phyloP scores from a whole-genome alignment of 768 basidiomycete genomes.

The Brasilioporus rufonigricans region DNA sequence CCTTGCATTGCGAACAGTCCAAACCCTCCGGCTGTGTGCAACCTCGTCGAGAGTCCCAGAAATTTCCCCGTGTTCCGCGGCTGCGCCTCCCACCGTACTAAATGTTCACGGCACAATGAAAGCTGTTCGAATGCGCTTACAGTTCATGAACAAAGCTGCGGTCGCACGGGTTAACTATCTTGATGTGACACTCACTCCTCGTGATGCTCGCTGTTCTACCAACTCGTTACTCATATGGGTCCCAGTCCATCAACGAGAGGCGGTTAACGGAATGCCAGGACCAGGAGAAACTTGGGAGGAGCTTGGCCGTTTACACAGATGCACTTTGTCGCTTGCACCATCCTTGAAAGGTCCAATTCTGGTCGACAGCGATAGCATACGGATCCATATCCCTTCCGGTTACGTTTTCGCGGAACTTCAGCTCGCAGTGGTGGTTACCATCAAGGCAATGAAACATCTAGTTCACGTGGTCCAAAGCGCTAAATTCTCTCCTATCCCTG shows the following conservation, averaged over 20 bases:
- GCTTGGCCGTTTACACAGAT: constrained; percentile 55
- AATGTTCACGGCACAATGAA: constrained; percentile 37
- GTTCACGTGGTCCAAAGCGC: constrained; percentile 51
- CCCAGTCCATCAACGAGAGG: constrained; percentile 40
- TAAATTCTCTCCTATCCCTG: constrained; percentile 50
- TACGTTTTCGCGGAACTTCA: constrained; percentile 77
- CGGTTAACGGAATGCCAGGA: constrained; percentile 28
- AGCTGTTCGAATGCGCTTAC: constrained; percentile 46
- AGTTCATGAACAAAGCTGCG: constrained; percentile 48
- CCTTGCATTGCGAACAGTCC: constrained; percentile 56
- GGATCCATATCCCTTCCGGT: constrained; percentile 76
- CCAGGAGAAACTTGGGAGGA: constrained; percentile 67
- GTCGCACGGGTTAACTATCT: constrained; percentile 36
- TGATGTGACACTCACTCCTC: constrained; percentile 17
- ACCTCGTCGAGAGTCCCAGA: constrained; percentile 15
- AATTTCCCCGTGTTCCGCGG: constrained; percentile 15
- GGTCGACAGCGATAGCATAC: constrained; percentile 60
- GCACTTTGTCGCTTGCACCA: constrained; percentile 40
- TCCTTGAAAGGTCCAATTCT: constrained; percentile 39
- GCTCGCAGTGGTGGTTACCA: constrained; percentile 60
- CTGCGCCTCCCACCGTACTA: constrained; percentile 12
- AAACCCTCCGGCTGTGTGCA: constrained; percentile 34
- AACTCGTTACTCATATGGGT: constrained; percentile 56
- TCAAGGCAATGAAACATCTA: constrained; percentile 77
- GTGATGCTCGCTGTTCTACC: constrained; percentile 33